Evolutionary conservation across 306 rosid species (phyloP), one percentile per base, ranked within the genome.

Genomic region (Mimosa pudica): DNA sequence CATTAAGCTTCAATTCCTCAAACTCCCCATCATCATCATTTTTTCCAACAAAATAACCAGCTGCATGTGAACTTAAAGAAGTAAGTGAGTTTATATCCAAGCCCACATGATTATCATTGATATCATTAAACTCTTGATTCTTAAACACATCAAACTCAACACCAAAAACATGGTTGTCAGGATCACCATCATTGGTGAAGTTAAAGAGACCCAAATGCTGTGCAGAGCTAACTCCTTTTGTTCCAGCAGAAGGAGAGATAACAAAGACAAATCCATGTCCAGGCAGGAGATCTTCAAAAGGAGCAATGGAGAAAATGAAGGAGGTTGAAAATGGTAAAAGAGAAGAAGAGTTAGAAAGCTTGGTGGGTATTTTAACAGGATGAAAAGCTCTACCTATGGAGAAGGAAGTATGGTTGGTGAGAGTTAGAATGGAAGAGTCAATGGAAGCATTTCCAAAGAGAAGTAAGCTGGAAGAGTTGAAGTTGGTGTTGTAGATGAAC

Each of bases 131-230:
- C 79, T 89, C 90, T 75, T 89, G 86, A 70, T 89, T 89, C 77
- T 83, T 61, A 44, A 89, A 89, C 55, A 89, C 90, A 74, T 86
- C 92, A 54, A 86, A 89, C 67, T 89, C 89, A 41, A 89, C 20
- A 2, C 83, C 89, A 38, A 87, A 75, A 16, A 89, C 82, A 60
- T 80, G 87, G 82, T 86, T 89, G 14, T 68, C 46, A 77, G 86
- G 74, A n/a, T 52, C 36, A 38, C 87, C 89, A 12, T 86, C 67
- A 71, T 86, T 86, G 81, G 83, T 84, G 48, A 82, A 52, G 71
- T 89, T 89, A 71, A 89, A 79, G 52, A 86, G 81, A 30, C 90
- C 92, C 79, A 86, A 86, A 77, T 85, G 76, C 83, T 85, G 86
- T 14, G 87, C 45, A 18, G 92, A 79, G 80, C 83, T 85, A 7